These are phyloP conservation scores for Lasiodiplodia hormozganensis DNA, from an alignment of 2,329 filamentous ascomycete species.

Conservation along the genomic window DNA sequence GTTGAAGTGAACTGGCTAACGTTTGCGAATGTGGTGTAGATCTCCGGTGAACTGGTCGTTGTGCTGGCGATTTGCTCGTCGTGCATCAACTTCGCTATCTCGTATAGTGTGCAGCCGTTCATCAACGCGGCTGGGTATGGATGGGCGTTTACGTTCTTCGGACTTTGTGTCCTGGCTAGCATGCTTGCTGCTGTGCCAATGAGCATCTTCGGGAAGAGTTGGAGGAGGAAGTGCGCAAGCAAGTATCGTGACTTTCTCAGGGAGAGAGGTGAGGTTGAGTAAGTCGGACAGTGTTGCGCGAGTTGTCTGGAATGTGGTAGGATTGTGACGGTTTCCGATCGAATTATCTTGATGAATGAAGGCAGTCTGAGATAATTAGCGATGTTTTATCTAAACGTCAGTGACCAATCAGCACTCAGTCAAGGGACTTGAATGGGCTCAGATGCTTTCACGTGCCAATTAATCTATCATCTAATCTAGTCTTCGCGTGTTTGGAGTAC, in stretches of 20 bases:
- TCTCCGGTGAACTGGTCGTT: conserved; percentile 27
- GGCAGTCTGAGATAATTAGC: too few species aligned
- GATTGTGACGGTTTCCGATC: too few species aligned
- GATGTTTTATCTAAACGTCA: too few species aligned
- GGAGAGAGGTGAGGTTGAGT: conserved; percentile 19
- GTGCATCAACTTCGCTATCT: conserved; percentile 24
- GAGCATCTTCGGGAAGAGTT: conserved; percentile 43
- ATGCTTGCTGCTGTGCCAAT: conserved; percentile 38
- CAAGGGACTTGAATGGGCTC: too few species aligned
- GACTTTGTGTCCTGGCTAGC: conserved; percentile 39
- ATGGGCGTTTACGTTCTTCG: conserved; percentile 46
- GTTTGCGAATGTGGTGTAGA: background rate
- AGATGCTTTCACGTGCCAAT: background rate
- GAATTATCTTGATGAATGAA: too few species aligned
- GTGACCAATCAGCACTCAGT: too few species aligned
- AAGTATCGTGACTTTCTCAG: conserved; percentile 17
- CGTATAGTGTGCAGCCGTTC: conserved; percentile 49
- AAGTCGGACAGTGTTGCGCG: background rate
- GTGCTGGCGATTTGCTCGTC: conserved; percentile 27
- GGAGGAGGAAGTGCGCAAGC: conserved; percentile 36
- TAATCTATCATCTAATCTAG: background rate
- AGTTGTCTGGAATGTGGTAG: background rate
- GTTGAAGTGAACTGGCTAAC: background rate
- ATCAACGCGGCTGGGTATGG: conserved; percentile 44
- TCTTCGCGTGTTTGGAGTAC: background rate